phyloP scores from a whole-genome alignment of 2,329 filamentous ascomycete species.

The Gremmenia infestans region DNA sequence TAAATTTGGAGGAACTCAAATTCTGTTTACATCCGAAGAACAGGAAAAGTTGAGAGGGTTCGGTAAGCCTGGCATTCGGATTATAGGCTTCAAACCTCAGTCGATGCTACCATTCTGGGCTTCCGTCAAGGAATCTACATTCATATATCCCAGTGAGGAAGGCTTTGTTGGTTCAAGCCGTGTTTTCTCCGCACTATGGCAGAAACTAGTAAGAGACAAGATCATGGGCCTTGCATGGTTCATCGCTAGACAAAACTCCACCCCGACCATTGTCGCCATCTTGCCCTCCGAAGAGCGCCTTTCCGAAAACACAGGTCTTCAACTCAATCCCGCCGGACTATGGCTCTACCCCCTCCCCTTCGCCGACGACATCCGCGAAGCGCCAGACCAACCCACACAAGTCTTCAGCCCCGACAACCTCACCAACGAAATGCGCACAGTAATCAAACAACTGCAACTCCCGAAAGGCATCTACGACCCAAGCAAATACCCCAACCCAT shows the following conservation, averaged over 20 bases:
- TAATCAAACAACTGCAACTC: conserved; percentile 72
- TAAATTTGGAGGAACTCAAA: conserved; percentile 88
- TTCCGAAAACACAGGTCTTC: conserved; percentile 60
- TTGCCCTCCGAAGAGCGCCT: conserved; percentile 66
- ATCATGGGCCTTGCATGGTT: conserved; percentile 90
- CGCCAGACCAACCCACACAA: conserved; percentile 55
- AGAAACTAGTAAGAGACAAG: conserved; percentile 73
- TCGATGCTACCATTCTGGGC: conserved; percentile 75
- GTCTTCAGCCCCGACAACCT: conserved; percentile 62
- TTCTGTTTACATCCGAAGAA: conserved; percentile 82
- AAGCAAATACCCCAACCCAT: conserved; percentile 81
- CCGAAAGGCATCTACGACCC: conserved; percentile 84
- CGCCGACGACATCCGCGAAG: conserved; percentile 78
- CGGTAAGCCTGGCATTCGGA: conserved; percentile 74
- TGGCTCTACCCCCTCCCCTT: conserved; percentile 88
- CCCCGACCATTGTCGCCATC: conserved; percentile 74
- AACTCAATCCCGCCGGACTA: conserved; percentile 73
- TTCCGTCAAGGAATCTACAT: conserved; percentile 78
- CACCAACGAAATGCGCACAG: conserved; percentile 73
- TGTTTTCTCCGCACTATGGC: conserved; percentile 85
- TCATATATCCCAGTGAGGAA: conserved; percentile 91
- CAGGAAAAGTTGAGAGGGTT: conserved; percentile 73
- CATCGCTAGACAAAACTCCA: conserved; percentile 73
- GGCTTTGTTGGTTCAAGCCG: conserved; percentile 86
- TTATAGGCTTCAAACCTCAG: conserved; percentile 90